Evolutionary conservation across 2,329 filamentous ascomycete genomes (phyloP).

Genomic region (Bisporella sp.): DNA sequence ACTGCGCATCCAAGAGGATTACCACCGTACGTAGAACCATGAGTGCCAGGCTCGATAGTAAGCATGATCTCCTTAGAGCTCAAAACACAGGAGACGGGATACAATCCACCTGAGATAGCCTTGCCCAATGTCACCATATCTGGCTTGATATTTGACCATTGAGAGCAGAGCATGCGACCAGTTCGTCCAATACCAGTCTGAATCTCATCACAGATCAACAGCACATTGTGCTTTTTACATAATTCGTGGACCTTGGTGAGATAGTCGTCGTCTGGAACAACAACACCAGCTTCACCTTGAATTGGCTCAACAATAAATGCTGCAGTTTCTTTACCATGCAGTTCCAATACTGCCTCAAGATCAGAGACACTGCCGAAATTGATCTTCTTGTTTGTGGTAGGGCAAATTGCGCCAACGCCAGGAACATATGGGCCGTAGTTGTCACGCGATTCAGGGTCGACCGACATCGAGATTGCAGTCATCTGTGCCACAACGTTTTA

Average conservation of each 20-base stretch:
- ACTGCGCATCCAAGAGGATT: conserved; percentile 95
- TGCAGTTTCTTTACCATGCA: conserved; percentile 76
- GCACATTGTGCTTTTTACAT: conserved; percentile 91
- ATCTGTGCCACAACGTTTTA: conserved; percentile 40
- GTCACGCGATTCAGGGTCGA: conserved; percentile 85
- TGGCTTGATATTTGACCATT: conserved; percentile 93
- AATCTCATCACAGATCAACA: conserved; percentile 97
- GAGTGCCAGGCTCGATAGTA: conserved; percentile 90
- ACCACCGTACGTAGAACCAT: conserved; percentile 96
- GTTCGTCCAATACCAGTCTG: conserved; percentile 96
- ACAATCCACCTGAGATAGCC: conserved; percentile 97
- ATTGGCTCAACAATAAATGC: conserved; percentile 95
- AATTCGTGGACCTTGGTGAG: conserved; percentile 71
- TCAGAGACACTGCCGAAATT: conserved; percentile 81
- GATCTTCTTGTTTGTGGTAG: conserved; percentile 69
- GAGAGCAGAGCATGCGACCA: conserved; percentile 84
- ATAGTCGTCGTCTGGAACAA: conserved; percentile 89
- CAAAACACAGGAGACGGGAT: conserved; percentile 93
- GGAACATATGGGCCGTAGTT: conserved; percentile 97
- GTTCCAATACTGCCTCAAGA: conserved; percentile 70
- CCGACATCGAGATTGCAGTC: conserved; percentile 90
- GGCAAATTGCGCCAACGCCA: conserved; percentile 70
- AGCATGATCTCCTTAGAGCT: conserved; percentile 89
- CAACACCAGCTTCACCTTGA: conserved; percentile 93
- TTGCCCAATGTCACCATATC: conserved; percentile 94